Conservation (phyloP, 2,329 filamentous ascomycete genomes). For the Arthrobotrys sinensis region DNA sequence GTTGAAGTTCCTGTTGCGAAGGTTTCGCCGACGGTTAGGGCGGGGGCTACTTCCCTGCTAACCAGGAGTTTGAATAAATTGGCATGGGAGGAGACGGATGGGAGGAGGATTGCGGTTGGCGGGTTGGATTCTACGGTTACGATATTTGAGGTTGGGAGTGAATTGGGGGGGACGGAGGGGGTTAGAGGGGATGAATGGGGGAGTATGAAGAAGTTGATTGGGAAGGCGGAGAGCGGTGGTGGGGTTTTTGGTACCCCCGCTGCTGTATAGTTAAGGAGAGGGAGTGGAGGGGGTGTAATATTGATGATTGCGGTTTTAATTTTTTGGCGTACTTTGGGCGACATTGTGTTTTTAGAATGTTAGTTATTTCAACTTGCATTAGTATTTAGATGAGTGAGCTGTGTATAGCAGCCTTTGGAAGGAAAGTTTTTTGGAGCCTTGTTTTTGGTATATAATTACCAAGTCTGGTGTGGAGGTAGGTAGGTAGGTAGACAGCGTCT, state of each 20-base stretch:
- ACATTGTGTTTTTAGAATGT: too few species aligned
- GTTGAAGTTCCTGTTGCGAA: constrained; percentile 91
- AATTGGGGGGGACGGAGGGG: constrained; percentile 86
- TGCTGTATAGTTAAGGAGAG: neutral
- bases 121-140: constrained; percentile 92
- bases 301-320: neutral
- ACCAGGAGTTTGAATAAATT: constrained; percentile 93
- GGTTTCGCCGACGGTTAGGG: constrained; percentile 77
- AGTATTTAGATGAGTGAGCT: too few species aligned
- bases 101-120: constrained; percentile 87
- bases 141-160: constrained; percentile 89
- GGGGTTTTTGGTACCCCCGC: constrained; percentile 13
- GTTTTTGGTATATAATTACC: too few species aligned
- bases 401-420: too few species aligned
- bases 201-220: constrained; percentile 88
- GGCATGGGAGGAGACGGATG: constrained; percentile 92
- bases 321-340: too few species aligned
- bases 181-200: constrained; percentile 92
- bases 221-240: constrained; percentile 76
- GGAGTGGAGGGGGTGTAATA: neutral
- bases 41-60: constrained; percentile 78
- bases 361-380: too few species aligned
- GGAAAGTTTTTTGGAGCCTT: too few species aligned
- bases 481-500: too few species aligned
- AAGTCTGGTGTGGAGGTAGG: too few species aligned